phyloP scores from a whole-genome alignment of 345 rosid species.

The Luvunga scandens region DNA sequence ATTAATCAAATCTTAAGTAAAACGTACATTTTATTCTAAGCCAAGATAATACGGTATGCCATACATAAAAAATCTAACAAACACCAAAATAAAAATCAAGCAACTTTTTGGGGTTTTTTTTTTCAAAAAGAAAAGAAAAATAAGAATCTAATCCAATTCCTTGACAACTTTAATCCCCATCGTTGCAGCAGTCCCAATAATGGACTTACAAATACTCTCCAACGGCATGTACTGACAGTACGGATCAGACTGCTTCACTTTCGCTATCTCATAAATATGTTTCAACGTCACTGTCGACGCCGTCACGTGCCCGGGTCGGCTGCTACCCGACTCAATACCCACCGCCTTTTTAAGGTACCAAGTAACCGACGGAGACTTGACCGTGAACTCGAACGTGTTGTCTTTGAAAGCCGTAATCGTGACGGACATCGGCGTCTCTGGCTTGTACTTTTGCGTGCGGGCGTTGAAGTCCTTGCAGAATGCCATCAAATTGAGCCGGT shows the following conservation, averaged over 20 bases:
- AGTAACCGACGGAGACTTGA: conserved; percentile 73
- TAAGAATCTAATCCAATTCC: conserved; percentile 49
- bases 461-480: conserved; percentile 99
- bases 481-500: conserved; percentile 88
- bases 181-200: conserved; percentile 75
- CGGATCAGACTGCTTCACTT: conserved; percentile 94
- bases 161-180: conserved; percentile 89
- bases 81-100: background rate
- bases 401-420: conserved; percentile 88
- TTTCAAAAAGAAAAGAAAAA: too few relatives aligned
- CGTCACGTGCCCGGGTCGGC: conserved; percentile 70
- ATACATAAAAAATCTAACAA: background rate
- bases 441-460: conserved; percentile 88
- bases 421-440: conserved; percentile 87
- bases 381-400: conserved; percentile 86
- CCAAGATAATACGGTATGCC: background rate
- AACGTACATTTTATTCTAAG: background rate
- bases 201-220: conserved; percentile 76
- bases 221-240: conserved; percentile 80
- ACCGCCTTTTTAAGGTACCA: conserved; percentile 96
- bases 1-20: background rate
- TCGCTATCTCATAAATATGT: conserved; percentile 86
- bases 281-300: conserved; percentile 66
- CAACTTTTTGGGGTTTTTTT: background rate
- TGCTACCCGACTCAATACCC: conserved; percentile 70